phyloP scores from a whole-genome alignment of 768 basidiomycete genomes.

The Bullera alba region DNA sequence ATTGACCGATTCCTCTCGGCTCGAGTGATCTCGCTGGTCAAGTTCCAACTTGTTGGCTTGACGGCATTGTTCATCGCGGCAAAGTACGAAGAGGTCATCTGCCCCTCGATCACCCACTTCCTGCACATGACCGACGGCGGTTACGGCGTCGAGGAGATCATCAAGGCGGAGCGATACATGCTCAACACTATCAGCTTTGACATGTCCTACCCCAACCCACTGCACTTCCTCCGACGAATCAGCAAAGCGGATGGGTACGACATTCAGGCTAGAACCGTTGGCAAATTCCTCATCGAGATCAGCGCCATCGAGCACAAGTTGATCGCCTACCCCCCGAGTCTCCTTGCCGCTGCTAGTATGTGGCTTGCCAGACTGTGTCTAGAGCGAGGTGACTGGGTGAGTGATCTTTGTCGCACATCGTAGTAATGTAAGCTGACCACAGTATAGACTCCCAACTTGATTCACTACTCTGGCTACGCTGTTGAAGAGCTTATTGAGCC shows the following conservation, averaged over 20 bases:
- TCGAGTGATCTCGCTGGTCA: constrained; percentile 69
- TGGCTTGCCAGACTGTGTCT: constrained; percentile 79
- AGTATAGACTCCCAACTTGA: constrained; percentile 67
- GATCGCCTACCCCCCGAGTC: constrained; percentile 64
- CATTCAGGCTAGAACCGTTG: constrained; percentile 72
- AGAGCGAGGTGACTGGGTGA: constrained; percentile 78
- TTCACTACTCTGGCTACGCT: constrained; percentile 78
- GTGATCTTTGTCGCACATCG: constrained; percentile 32
- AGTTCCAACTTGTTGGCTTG: constrained; percentile 84
- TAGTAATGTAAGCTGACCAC: constrained; percentile 3
- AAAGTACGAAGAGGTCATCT: constrained; percentile 87
- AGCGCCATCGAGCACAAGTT: constrained; percentile 73
- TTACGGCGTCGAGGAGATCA: constrained; percentile 70
- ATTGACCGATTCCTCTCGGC: constrained; percentile 61
- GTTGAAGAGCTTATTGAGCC: constrained; percentile 71
- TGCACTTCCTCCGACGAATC: constrained; percentile 78
- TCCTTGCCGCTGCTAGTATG: constrained; percentile 73
- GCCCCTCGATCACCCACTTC: constrained; percentile 75
- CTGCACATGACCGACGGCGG: constrained; percentile 70
- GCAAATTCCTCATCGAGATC: constrained; percentile 86
- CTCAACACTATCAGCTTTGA: constrained; percentile 81
- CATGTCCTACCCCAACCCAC: constrained; percentile 75
- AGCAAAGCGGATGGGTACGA: constrained; percentile 93
- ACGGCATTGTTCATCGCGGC: constrained; percentile 79
- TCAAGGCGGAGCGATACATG: constrained; percentile 82